These are phyloP conservation scores for Penicillium glabrum DNA, from an alignment of 2,329 filamentous ascomycete genomes.

Conservation along the genomic window DNA sequence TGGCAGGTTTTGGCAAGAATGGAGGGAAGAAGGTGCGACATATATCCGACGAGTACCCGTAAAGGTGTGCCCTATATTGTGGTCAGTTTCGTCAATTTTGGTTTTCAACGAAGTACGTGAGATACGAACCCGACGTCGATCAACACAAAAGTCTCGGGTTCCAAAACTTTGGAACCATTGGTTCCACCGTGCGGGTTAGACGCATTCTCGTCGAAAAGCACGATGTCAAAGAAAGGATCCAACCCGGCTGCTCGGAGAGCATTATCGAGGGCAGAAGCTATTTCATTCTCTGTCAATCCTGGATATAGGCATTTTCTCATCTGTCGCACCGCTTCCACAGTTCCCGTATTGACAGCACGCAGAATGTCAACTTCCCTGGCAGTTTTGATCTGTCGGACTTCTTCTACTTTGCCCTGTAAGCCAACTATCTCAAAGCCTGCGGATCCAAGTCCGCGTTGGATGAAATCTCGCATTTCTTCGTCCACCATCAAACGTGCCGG, in stretches of 20 bases:
- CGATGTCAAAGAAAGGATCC: constrained; percentile 63
- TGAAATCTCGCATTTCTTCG: constrained; percentile 65
- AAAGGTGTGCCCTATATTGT: constrained; percentile 52
- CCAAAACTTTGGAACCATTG: constrained; percentile 50
- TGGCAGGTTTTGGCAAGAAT: constrained; percentile 30
- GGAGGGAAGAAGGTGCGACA: constrained; percentile 61
- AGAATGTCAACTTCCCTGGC: constrained; percentile 57
- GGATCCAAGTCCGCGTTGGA: constrained; percentile 55
- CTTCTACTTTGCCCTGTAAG: constrained; percentile 55
- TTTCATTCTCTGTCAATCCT: constrained; percentile 59
- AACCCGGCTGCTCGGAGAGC: constrained; percentile 57
- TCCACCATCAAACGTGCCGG: constrained; percentile 59
- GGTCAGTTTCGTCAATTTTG: neutral
- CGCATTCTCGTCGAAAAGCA: constrained; percentile 56
- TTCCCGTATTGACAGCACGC: constrained; percentile 63
- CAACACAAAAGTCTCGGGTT: constrained; percentile 57
- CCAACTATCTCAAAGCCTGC: constrained; percentile 59
- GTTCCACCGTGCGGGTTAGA: constrained; percentile 43
- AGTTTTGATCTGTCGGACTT: constrained; percentile 60
- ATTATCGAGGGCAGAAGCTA: constrained; percentile 56
- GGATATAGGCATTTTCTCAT: constrained; percentile 56
- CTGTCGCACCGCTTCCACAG: constrained; percentile 59
- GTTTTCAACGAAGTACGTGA: neutral
- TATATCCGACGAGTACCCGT: constrained; percentile 65
- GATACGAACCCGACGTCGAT: constrained; percentile 58